These are phyloP conservation scores for Fraxinus dipetala DNA, from an alignment of 305 asterid species.

Conservation along the genomic window DNA sequence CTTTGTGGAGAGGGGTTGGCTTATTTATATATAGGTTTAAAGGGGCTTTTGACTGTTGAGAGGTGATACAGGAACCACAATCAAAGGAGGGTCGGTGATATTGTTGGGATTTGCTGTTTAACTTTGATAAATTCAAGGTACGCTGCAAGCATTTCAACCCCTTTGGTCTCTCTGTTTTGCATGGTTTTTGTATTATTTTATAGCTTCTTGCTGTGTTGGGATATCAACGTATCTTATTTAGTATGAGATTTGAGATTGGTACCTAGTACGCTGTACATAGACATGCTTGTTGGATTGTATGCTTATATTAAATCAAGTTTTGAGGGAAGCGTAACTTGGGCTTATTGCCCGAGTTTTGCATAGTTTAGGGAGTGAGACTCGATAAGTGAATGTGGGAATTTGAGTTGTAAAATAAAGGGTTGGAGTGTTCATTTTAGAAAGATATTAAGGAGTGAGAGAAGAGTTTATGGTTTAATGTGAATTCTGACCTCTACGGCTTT, in stretches of 20 bases:
- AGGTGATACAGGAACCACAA: constrained; percentile 37
- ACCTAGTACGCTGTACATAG: constrained; percentile 39
- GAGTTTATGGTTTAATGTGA: constrained; percentile 31
- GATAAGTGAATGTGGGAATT: constrained; percentile 42
- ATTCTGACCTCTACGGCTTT: constrained; percentile 13
- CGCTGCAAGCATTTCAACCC: constrained; percentile 14
- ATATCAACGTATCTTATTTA: neutral
- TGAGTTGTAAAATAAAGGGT: constrained; percentile 12
- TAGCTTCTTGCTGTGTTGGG: constrained; percentile 22
- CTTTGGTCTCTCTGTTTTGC: constrained; percentile 13
- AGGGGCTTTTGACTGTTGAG: constrained; percentile 23
- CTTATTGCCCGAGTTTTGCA: constrained; percentile 21
- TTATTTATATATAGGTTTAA: neutral
- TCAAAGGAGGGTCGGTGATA: constrained; percentile 66
- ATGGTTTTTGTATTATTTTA: constrained; percentile 22
- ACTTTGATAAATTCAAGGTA: constrained; percentile 35
- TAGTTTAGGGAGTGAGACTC: constrained; percentile 34
- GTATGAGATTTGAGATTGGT: constrained; percentile 28
- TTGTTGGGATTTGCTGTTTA: constrained; percentile 48
- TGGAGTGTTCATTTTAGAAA: constrained; percentile 21
- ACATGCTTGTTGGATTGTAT: constrained; percentile 23
- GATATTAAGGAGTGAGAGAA: constrained; percentile 12
- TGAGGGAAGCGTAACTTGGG: constrained; percentile 29
- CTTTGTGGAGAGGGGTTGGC: neutral
- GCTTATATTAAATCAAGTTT: neutral